These are phyloP conservation scores for Apiospora pterosperma DNA, from an alignment of 2,329 filamentous ascomycete genomes.

Conservation along the genomic window DNA sequence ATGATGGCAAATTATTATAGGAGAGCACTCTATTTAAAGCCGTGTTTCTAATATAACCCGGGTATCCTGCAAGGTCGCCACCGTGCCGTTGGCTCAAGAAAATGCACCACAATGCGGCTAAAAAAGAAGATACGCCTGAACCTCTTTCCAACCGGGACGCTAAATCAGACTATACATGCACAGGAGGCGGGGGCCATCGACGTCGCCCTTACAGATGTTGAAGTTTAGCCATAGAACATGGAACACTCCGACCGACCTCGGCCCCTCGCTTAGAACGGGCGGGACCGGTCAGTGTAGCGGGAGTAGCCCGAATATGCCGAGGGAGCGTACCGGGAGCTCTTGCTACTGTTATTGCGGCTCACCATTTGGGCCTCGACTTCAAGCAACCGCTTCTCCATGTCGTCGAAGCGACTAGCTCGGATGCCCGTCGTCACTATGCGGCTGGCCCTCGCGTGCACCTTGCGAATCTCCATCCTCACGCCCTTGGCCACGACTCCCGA, in stretches of 20 bases:
- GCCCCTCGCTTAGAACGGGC: background rate
- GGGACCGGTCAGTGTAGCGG: background rate
- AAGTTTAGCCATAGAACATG: background rate
- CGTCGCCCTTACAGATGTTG: background rate
- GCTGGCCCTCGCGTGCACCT: background rate
- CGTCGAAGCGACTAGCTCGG: background rate
- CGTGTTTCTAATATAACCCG: background rate
- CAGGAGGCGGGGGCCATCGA: background rate
- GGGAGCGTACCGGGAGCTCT: background rate
- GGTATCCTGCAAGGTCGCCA: background rate
- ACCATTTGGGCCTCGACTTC: background rate
- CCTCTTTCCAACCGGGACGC: background rate
- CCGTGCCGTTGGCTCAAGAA: background rate
- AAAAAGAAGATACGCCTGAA: background rate
- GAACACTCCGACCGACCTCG: background rate
- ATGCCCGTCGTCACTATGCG: background rate
- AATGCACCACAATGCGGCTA: background rate
- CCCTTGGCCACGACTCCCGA: background rate
- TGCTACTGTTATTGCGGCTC: background rate
- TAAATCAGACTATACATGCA: no score
- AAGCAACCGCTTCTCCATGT: background rate
- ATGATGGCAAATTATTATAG: no score
- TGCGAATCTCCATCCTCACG: background rate
- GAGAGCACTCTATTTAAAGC: no score
- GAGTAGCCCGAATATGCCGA: background rate